Evolutionary conservation across 352 stramenopile genomes (phyloP).

Genomic region (Pythium inflatum): DNA sequence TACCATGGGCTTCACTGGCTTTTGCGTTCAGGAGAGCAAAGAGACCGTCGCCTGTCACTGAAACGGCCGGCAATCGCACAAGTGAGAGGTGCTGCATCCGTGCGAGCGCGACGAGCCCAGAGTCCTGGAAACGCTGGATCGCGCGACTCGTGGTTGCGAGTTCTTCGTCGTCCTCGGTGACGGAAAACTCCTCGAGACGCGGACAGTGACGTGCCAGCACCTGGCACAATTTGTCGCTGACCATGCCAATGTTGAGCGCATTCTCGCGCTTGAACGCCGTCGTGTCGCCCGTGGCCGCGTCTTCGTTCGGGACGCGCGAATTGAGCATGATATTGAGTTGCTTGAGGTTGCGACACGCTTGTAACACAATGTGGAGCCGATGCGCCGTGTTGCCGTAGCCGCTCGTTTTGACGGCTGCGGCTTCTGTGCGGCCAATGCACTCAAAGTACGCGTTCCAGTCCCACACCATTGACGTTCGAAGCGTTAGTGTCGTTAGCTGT

Average conservation of each 20-base stretch:
- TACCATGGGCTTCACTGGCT: not conserved
- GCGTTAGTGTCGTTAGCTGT: not conserved
- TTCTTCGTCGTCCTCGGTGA: conserved; percentile 7
- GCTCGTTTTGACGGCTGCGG: not conserved
- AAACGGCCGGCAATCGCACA: conserved; percentile 6
- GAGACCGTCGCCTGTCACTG: conserved; percentile 1
- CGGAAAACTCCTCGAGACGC: not conserved
- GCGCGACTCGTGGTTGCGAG: not conserved
- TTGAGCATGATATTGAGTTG: conserved; percentile 1
- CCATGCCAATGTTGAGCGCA: conserved; percentile 9
- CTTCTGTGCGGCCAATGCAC: not conserved
- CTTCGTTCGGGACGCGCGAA: not conserved
- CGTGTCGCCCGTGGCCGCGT: conserved; percentile 8
- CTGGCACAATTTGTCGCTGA: conserved; percentile 18
- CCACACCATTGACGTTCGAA: conserved; percentile 13
- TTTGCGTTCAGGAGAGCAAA: conserved; percentile 3
- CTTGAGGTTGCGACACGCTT: conserved; percentile 17
- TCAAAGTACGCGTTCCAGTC: conserved; percentile 14
- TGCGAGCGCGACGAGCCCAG: not conserved
- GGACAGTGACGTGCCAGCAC: conserved; percentile 8
- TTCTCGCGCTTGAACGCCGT: not conserved
- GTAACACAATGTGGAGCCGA: not conserved
- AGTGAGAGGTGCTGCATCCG: not conserved
- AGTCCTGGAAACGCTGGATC: conserved; percentile 17
- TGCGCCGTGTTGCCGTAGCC: conserved; percentile 1